These are phyloP conservation scores for Panicum virgatum DNA, from an alignment of 202 grass and related monocot species.

Conservation along the genomic window DNA sequence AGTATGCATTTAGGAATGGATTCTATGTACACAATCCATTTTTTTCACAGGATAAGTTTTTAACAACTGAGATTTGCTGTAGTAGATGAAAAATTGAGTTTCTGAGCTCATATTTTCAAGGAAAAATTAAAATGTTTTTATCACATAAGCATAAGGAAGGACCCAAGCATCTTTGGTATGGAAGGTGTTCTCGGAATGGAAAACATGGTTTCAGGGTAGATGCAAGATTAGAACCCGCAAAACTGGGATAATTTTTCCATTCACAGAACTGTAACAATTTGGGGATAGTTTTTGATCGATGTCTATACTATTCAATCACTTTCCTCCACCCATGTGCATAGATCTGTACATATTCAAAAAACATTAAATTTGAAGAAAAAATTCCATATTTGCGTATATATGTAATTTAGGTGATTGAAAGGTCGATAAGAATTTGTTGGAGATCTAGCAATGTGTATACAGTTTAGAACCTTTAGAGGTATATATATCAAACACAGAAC, in stretches of 20 bases:
- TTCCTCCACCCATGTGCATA: not conserved
- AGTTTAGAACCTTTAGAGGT: not conserved
- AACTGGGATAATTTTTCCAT: not conserved
- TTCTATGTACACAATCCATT: not conserved
- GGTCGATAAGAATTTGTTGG: not conserved
- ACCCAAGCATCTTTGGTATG: not conserved
- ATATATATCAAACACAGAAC: not conserved
- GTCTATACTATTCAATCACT: not conserved
- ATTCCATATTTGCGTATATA: not conserved
- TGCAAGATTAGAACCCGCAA: not conserved
- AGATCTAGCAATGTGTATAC: not conserved
- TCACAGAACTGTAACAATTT: not conserved
- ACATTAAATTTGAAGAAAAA: not conserved
- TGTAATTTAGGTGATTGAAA: not conserved
- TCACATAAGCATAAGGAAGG: not conserved
- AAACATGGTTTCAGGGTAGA: too few relatives aligned
- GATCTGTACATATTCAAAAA: not conserved
- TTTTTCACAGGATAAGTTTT: not conserved
- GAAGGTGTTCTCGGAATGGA: too few relatives aligned
- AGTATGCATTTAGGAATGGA: too few relatives aligned
- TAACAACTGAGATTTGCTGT: not conserved
- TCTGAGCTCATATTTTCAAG: not conserved
- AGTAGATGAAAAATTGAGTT: not conserved
- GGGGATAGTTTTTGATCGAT: not conserved
- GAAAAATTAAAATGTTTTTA: not conserved